A percentile compares a stretch with the other conserved stretches of the same genome.
Conservation (phyloP, 257 asterid genomes). For the Solanum etuberosum region DNA sequence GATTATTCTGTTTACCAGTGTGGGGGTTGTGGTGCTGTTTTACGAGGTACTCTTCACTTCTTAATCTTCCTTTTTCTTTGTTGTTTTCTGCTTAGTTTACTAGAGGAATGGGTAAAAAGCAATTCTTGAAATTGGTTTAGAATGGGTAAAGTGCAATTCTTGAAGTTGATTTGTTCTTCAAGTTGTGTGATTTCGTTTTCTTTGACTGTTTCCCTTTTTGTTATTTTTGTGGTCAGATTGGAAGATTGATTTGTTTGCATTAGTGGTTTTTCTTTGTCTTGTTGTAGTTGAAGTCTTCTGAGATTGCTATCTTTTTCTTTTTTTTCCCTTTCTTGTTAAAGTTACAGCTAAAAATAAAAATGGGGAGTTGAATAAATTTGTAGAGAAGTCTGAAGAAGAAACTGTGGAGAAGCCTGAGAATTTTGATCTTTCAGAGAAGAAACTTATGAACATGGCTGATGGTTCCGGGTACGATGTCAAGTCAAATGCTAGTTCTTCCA, state of each 20-base stretch:
- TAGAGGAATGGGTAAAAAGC: not conserved
- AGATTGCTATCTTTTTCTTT: not conserved
- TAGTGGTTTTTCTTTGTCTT: not conserved
- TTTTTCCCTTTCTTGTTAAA: slow-evolving; percentile 11
- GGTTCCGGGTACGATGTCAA: slow-evolving; percentile 46
- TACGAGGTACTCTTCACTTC: slow-evolving; percentile 39
- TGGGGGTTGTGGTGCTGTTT: slow-evolving; percentile 78
- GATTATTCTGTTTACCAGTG: slow-evolving; percentile 72
- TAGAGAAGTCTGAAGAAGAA: slow-evolving; percentile 49
- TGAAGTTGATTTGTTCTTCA: not conserved
- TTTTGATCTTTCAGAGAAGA: slow-evolving; percentile 22
- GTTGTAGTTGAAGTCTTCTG: not conserved
- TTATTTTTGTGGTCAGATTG: not conserved
- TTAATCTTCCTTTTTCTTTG: not conserved
- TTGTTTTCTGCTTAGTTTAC: not conserved
- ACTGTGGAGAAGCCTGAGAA: slow-evolving; percentile 34
- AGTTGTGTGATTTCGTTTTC: slow-evolving; percentile 6
- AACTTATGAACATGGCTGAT: slow-evolving; percentile 28
- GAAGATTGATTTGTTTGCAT: not conserved
- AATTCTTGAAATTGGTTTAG: not conserved
- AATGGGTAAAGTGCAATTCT: not conserved
- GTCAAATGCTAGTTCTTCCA: slow-evolving; percentile 41
- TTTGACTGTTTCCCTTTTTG: not conserved
- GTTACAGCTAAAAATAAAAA: slow-evolving; percentile 51
- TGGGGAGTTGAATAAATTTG: slow-evolving; percentile 43